phyloP scores from a whole-genome alignment of 805 yeast species.

The Candida glaebosa region DNA sequence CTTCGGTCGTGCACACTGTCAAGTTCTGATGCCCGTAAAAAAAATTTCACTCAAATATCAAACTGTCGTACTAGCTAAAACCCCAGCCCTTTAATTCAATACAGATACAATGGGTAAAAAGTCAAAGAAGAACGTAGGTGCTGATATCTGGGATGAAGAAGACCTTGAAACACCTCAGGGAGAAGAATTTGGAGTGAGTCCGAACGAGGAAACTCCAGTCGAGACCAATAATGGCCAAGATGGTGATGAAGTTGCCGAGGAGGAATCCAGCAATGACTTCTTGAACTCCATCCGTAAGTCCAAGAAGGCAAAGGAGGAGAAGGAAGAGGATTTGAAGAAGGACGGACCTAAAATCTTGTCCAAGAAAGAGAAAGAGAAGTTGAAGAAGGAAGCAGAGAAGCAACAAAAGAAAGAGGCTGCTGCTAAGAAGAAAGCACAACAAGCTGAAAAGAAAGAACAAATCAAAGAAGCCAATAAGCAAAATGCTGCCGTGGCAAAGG shows the following conservation, averaged over 20 bases:
- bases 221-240: slow-evolving; percentile 16
- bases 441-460: slow-evolving; percentile 56
- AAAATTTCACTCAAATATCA: slow-evolving; percentile 11
- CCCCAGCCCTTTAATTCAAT: background rate
- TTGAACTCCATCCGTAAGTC: slow-evolving; percentile 79
- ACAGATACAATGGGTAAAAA: slow-evolving; percentile 49
- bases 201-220: slow-evolving; percentile 19
- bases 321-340: slow-evolving; percentile 47
- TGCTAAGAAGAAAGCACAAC: slow-evolving; percentile 74
- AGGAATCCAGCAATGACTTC: slow-evolving; percentile 49
- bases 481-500: slow-evolving; percentile 33
- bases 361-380: slow-evolving; percentile 92
- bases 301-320: slow-evolving; percentile 69
- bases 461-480: slow-evolving; percentile 47
- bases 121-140: slow-evolving; percentile 64
- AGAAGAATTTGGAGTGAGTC: slow-evolving; percentile 30
- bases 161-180: slow-evolving; percentile 46
- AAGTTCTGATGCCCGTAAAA: slow-evolving; percentile 12
- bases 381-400: slow-evolving; percentile 90
- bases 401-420: slow-evolving; percentile 88
- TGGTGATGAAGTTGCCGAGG: slow-evolving; percentile 9
- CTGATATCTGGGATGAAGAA: slow-evolving; percentile 80
- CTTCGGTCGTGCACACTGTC: slow-evolving; percentile 14
- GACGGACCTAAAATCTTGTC: slow-evolving; percentile 75
- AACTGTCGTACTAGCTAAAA: background rate